Base-by-base conservation (phyloP, 306 rosid species). In the Spatholobus suberectus region DNA sequence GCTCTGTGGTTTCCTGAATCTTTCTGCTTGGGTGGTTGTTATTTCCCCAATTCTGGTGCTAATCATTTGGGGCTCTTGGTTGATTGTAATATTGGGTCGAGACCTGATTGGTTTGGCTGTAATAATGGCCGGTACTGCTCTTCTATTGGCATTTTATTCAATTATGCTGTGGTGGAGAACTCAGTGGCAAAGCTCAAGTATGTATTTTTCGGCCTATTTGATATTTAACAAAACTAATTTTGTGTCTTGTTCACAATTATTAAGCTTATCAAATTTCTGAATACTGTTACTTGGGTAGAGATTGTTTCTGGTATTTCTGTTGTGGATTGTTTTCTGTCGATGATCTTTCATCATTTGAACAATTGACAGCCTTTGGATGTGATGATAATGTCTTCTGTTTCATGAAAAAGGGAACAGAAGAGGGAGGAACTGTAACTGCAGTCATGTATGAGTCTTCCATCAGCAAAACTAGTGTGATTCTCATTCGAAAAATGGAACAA, bases 111-210 rank as follows among this genome's bases (percentile, higher is more conserved):
- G 99, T 78, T 88, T 96, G 89, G 99, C 99, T 57, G 98, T 96
- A 46, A 88, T 96, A 81, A 96, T 96, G 99, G 99, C 98, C 61
- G 99, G 99, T 75, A 94, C 97, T 46, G 98, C 99, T 85, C 99
- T 96, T 80, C 84, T 96, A 37, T 81, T 96, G 90, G 97, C 99
- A 35, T 96, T 96, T 84, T 96, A 96, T 91, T 94, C 99, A 7
- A 96, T 96, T 85, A 94, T 96, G 99, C 93, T 96, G 63, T 96
- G 99, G 99, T 96, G 99, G 99, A 94, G 99, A 94, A 92, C 99
- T 41, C 99, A 94, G 82, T 96, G 99, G 99, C 99, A 96, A 90
- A 96, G 99, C 92, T 96, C 99, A 92, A 96, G 99, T 96, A 94
- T 81, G 99, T 84, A 55, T 78, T 62, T 77, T 38, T 77, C 76